These are phyloP conservation scores for Fusarium solani-melongenae DNA, from an alignment of 2,329 filamentous ascomycete species.

Conservation along the genomic window DNA sequence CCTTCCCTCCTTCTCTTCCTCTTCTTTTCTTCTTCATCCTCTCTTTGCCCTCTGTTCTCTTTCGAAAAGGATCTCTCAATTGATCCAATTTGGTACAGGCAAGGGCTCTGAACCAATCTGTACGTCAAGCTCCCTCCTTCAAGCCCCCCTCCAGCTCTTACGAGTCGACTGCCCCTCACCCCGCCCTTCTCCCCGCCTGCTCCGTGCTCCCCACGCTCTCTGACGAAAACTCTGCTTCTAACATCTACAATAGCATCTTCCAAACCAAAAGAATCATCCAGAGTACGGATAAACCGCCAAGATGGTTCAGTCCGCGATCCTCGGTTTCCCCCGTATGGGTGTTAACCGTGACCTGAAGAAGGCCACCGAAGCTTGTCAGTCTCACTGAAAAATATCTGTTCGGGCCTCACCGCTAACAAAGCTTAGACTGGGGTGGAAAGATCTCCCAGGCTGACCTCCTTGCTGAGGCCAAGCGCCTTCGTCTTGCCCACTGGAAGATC, in stretches of 20 bases:
- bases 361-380: conserved; percentile 91
- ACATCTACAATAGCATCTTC: conserved; percentile 24
- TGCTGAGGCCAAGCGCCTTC: conserved; percentile 94
- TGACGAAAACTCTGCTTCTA: conserved; percentile 18
- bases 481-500: conserved; percentile 98
- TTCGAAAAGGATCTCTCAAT: conserved; percentile 41
- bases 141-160: conserved; percentile 9
- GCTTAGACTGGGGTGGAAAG: conserved; percentile 85
- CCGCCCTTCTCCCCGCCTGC: conserved; percentile 35
- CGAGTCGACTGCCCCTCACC: conserved; percentile 37
- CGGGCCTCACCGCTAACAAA: conserved; percentile 37
- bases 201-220: conserved; percentile 28
- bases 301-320: conserved; percentile 79
- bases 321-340: conserved; percentile 99
- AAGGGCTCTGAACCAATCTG: conserved; percentile 40
- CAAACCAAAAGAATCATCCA: conserved; percentile 31
- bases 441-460: conserved; percentile 91
- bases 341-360: conserved; percentile 99
- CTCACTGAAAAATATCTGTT: conserved; percentile 48
- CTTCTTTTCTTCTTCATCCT: conserved; percentile 29
- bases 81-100: conserved; percentile 45
- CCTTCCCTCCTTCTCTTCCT: conserved; percentile 35
- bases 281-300: conserved; percentile 52
- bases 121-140: conserved; percentile 24
- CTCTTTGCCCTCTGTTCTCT: conserved; percentile 38